Evolutionary conservation across 2,329 filamentous ascomycete genomes (phyloP).

Genomic region (Nemania diffusa): DNA sequence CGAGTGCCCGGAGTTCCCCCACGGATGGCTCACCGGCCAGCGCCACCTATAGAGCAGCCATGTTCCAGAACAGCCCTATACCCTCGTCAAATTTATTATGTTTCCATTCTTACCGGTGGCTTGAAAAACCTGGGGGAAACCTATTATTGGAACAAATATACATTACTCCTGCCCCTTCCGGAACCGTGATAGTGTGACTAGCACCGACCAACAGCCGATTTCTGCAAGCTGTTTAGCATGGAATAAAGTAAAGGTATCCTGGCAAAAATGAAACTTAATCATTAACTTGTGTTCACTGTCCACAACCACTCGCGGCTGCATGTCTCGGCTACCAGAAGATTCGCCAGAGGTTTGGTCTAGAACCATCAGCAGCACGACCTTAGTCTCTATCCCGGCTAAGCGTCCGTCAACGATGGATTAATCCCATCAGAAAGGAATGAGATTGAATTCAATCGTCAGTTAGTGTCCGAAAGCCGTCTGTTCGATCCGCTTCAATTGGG

Average conservation of each 20-base stretch:
- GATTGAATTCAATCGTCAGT: not conserved
- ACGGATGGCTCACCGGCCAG: constrained; percentile 9
- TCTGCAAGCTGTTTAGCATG: not conserved
- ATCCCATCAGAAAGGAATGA: too few species aligned
- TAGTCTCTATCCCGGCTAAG: not conserved
- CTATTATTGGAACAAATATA: not conserved
- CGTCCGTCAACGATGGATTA: too few species aligned
- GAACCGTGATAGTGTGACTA: not conserved
- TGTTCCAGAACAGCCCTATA: constrained; percentile 1
- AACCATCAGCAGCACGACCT: not conserved
- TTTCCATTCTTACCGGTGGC: not conserved
- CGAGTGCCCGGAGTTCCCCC: constrained; percentile 33
- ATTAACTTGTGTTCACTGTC: not conserved
- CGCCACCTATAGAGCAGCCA: not conserved
- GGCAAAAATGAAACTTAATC: not conserved
- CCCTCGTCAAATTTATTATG: not conserved
- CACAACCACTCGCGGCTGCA: not conserved
- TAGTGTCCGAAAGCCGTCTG: not conserved
- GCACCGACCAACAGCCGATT: not conserved
- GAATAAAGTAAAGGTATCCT: not conserved
- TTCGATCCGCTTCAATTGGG: not conserved
- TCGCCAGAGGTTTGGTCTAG: not conserved
- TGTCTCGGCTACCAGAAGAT: not conserved
- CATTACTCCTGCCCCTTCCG: not conserved
- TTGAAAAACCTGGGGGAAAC: not conserved